Evolutionary conservation across 495 filamentous ascomycete species (phyloP).

Genomic region (Hyaloscypha finlandica): DNA sequence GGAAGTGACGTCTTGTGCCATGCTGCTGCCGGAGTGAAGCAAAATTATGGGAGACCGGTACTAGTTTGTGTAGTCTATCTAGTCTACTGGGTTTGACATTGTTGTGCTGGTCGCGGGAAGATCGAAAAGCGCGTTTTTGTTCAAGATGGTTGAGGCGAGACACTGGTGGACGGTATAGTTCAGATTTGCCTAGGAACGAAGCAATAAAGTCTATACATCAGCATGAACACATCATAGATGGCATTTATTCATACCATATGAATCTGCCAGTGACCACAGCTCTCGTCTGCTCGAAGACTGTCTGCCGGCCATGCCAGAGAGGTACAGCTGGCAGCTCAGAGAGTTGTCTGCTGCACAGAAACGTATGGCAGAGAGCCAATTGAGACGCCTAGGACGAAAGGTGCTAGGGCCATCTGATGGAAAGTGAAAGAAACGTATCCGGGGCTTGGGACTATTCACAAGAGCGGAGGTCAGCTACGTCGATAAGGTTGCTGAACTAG

Average conservation of each 20-base stretch:
- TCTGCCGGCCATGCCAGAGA: conserved; percentile 11
- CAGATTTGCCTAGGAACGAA: conserved; percentile 23
- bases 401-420: conserved; percentile 20
- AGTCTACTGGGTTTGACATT: neutral
- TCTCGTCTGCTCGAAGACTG: conserved; percentile 6
- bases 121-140: neutral
- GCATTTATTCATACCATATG: conserved; percentile 20
- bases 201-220: conserved; percentile 27
- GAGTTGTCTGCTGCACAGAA: neutral
- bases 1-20: conserved; percentile 63
- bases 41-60: neutral
- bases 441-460: neutral
- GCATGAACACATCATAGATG: neutral
- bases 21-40: conserved; percentile 11
- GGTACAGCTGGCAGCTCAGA: neutral
- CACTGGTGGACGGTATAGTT: neutral
- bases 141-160: neutral
- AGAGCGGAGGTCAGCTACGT: neutral
- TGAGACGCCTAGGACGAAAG: neutral
- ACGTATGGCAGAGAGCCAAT: conserved; percentile 23
- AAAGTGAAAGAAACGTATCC: neutral
- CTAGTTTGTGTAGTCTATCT: neutral
- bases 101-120: neutral
- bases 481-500: neutral
- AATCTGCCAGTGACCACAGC: conserved; percentile 31